Evolutionary conservation across 208 protist genomes (phyloP).

Genomic region (Vickermania spadyakhi): DNA sequence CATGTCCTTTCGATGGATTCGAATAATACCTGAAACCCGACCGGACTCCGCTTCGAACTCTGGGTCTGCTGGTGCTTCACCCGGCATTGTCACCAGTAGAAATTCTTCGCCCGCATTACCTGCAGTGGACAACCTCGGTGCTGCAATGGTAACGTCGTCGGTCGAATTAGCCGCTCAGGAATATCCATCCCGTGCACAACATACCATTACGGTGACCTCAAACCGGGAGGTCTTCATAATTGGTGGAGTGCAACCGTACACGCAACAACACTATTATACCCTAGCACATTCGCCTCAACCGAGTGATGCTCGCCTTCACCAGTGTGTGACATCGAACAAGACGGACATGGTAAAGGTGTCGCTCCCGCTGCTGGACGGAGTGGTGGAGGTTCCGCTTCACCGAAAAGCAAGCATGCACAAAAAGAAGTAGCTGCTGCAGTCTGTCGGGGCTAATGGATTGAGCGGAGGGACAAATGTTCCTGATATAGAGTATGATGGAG

Average conservation of each 20-base stretch:
- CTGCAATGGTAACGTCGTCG: neutral
- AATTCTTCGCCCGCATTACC: neutral
- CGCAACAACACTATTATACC: neutral
- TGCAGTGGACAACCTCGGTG: neutral
- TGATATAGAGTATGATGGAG: too few species aligned
- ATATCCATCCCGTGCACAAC: constrained; percentile 20
- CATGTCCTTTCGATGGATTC: constrained; percentile 12
- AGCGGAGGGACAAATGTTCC: too few species aligned
- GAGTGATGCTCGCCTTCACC: neutral
- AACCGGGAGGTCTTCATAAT: constrained; percentile 41
- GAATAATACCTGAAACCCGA: neutral
- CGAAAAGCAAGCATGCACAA: neutral
- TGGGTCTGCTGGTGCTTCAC: neutral
- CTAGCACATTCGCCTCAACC: neutral
- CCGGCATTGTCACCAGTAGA: neutral
- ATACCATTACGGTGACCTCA: constrained; percentile 22
- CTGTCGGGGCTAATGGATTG: too few species aligned
- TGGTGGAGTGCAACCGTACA: constrained; percentile 17
- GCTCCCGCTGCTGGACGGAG: neutral
- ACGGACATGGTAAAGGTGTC: neutral
- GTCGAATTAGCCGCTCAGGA: constrained; percentile 2
- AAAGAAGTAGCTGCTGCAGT: too few species aligned
- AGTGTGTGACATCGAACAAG: neutral
- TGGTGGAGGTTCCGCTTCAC: constrained; percentile 2
- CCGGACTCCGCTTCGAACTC: neutral